Evolutionary conservation across 805 yeast species (phyloP).

Genomic region (Hanseniaspora singularis): DNA sequence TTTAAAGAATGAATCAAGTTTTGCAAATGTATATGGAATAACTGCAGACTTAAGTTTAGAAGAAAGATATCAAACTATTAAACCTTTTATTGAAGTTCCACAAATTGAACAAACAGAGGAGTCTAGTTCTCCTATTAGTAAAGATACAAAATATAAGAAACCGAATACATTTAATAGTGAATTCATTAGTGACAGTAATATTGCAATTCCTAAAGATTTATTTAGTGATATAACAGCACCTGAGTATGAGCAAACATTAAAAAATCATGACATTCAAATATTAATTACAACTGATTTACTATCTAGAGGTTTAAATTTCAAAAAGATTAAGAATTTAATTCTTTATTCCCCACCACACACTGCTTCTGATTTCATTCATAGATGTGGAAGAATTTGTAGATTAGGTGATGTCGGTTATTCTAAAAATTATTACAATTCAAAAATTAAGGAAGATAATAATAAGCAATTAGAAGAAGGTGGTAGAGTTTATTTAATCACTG

Average conservation of each 20-base stretch:
- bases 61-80: slow-evolving; percentile 46
- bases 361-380: slow-evolving; percentile 75
- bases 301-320: slow-evolving; percentile 83
- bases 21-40: slow-evolving; percentile 46
- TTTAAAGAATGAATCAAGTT: slow-evolving; percentile 39
- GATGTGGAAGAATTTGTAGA: slow-evolving; percentile 91
- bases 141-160: not conserved
- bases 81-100: slow-evolving; percentile 56
- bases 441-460: slow-evolving; percentile 2
- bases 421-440: not conserved
- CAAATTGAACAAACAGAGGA: slow-evolving; percentile 29
- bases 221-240: not conserved
- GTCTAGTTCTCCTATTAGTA: too few relatives aligned
- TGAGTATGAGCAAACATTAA: not conserved
- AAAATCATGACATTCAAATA: slow-evolving; percentile 41
- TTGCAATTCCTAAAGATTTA: slow-evolving; percentile 20
- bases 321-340: slow-evolving; percentile 67
- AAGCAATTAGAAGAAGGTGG: slow-evolving; percentile 64
- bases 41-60: slow-evolving; percentile 53
- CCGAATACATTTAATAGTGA: slow-evolving; percentile 5
- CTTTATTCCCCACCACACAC: slow-evolving; percentile 76
- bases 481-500: slow-evolving; percentile 68
- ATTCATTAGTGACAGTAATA: slow-evolving; percentile 29
- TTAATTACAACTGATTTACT: slow-evolving; percentile 78
- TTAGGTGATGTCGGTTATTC: slow-evolving; percentile 9